Conservation (phyloP, 495 filamentous ascomycete genomes). For the Hypomontagnella monticulosa region DNA sequence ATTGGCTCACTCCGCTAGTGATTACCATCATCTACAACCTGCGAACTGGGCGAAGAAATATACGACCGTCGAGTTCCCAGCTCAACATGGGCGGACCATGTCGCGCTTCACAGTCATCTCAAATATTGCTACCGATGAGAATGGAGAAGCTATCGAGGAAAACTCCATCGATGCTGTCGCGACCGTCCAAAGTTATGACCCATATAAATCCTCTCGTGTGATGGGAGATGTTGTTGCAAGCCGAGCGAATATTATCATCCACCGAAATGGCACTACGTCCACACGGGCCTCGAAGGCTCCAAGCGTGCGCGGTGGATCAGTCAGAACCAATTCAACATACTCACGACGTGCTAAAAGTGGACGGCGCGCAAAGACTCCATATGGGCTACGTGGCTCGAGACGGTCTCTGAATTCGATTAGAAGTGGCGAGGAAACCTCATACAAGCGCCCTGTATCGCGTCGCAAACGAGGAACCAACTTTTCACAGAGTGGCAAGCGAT, state of each 20-base stretch:
- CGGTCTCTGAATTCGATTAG: slow-evolving; percentile 68
- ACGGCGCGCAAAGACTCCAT: slow-evolving; percentile 7
- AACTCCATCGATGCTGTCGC: slow-evolving; percentile 37
- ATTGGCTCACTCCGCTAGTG: slow-evolving; percentile 81
- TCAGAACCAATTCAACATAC: slow-evolving; percentile 34
- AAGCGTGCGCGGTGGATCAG: slow-evolving; percentile 29
- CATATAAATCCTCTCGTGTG: slow-evolving; percentile 75
- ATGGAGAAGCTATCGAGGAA: slow-evolving; percentile 30
- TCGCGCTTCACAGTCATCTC: slow-evolving; percentile 80
- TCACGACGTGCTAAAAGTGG: slow-evolving; percentile 28
- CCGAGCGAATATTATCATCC: slow-evolving; percentile 71
- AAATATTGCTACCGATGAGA: slow-evolving; percentile 54
- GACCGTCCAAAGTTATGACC: slow-evolving; percentile 77
- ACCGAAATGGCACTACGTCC: slow-evolving; percentile 56
- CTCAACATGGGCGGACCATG: slow-evolving; percentile 61
- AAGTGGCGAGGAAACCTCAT: slow-evolving; percentile 60
- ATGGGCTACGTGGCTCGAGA: slow-evolving; percentile 33
- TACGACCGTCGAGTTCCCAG: slow-evolving; percentile 61
- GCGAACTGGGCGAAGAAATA: slow-evolving; percentile 57
- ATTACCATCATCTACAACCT: slow-evolving; percentile 81
- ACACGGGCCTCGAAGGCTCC: slow-evolving; percentile 34
- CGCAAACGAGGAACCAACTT: slow-evolving; percentile 87
- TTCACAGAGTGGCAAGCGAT: slow-evolving; percentile 60
- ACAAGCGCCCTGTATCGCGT: slow-evolving; percentile 64
- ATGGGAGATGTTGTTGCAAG: slow-evolving; percentile 52